These are phyloP conservation scores for Xenosphaeropsis pyriputrescens DNA, from an alignment of 2,329 filamentous ascomycete genomes.

Conservation along the genomic window DNA sequence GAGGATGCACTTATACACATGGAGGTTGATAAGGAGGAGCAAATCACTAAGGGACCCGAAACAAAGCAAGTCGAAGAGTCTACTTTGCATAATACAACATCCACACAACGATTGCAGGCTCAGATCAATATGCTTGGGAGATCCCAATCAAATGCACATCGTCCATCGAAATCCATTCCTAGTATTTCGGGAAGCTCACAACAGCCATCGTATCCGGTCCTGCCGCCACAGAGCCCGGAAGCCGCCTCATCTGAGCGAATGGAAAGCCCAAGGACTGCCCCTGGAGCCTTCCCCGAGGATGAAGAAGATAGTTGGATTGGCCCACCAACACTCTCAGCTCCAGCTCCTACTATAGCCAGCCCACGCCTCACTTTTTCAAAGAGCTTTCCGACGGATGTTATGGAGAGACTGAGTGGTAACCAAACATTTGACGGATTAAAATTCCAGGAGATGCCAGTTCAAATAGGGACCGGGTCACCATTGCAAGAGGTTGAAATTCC, in stretches of 20 bases:
- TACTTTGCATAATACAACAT: constrained; percentile 62
- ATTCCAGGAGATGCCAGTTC: constrained; percentile 21
- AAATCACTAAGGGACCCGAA: constrained; percentile 14
- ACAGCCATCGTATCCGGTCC: constrained; percentile 7
- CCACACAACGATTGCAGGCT: constrained; percentile 86
- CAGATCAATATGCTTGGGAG: constrained; percentile 67
- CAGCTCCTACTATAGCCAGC: constrained; percentile 21
- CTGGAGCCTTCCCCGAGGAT: constrained; percentile 45
- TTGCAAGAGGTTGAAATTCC: constrained; percentile 13
- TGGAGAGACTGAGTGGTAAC: constrained; percentile 38
- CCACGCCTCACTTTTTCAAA: constrained; percentile 40
- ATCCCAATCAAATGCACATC: constrained; percentile 21
- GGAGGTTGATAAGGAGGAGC: constrained; percentile 34
- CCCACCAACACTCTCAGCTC: constrained; percentile 22
- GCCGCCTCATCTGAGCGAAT: constrained; percentile 3
- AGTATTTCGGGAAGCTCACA: constrained; percentile 7
- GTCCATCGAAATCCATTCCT: constrained; percentile 17
- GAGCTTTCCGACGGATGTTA: constrained; percentile 44
- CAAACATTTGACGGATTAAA: constrained; percentile 31
- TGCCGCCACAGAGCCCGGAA: constrained; percentile 5
- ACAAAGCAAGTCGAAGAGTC: constrained; percentile 26
- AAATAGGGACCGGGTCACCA: constrained; percentile 7
- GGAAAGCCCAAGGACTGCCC: constrained; percentile 20
- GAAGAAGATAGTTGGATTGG: constrained; percentile 49
- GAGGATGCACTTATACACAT: constrained; percentile 40